Percentiles rank a stretch among this genome's conserved stretches.
These are phyloP conservation scores for Candida chilensis DNA, from an alignment of 805 yeast genomes.

Conservation along the genomic window DNA sequence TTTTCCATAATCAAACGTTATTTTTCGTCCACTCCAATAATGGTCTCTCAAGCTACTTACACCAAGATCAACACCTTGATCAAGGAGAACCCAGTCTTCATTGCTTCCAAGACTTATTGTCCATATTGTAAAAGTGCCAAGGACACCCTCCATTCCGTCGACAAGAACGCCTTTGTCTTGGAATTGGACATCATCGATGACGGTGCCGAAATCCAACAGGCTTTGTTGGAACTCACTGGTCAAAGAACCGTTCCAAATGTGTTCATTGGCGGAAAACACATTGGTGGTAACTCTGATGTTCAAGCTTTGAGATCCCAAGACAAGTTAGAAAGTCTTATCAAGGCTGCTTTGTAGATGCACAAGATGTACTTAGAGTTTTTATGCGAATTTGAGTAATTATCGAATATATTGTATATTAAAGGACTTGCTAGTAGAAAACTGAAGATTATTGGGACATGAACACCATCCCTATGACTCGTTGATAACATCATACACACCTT, in stretches of 20 bases:
- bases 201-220: conserved; percentile 76
- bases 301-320: conserved; percentile 62
- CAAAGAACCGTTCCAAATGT: conserved; percentile 93
- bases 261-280: conserved; percentile 83
- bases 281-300: conserved; percentile 91
- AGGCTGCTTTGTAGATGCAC: conserved; percentile 25
- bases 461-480: too few relatives aligned
- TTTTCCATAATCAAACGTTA: too few relatives aligned
- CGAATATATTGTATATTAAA: neutral
- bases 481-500: too few relatives aligned
- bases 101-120: conserved; percentile 77
- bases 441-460: too few relatives aligned
- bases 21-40: conserved; percentile 22
- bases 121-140: conserved; percentile 53
- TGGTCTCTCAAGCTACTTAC: conserved; percentile 52
- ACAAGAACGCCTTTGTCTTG: conserved; percentile 38
- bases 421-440: too few relatives aligned
- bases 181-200: conserved; percentile 51
- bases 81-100: conserved; percentile 56
- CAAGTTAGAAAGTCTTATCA: conserved; percentile 37
- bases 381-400: neutral
- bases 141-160: conserved; percentile 26
- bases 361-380: too few relatives aligned
- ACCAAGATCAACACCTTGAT: conserved; percentile 57
- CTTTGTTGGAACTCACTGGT: conserved; percentile 68